phyloP scores from a whole-genome alignment of 164 flowering plant species.

The Piper longum region DNA sequence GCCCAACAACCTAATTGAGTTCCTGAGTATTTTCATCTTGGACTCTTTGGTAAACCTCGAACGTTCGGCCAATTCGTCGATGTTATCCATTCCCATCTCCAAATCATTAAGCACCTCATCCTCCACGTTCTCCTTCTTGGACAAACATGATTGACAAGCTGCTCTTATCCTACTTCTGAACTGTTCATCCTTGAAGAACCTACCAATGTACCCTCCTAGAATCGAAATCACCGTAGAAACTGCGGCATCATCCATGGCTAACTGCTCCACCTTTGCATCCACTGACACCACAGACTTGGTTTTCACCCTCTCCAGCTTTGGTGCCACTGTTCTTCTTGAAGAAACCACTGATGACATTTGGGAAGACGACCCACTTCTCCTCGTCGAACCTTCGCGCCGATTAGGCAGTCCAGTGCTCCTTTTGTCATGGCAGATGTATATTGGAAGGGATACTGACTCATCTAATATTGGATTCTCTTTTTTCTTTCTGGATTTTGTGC shows the following conservation, averaged over 20 bases:
- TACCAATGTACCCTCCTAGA: constrained; percentile 39
- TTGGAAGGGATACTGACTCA: constrained; percentile 24
- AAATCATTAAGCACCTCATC: constrained; percentile 26
- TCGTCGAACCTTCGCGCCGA: constrained; percentile 7
- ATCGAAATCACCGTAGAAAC: constrained; percentile 43
- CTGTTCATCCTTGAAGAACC: constrained; percentile 24
- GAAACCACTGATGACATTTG: constrained; percentile 4
- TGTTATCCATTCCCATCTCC: constrained; percentile 32
- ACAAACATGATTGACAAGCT: constrained; percentile 26
- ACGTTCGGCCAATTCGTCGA: constrained; percentile 26
- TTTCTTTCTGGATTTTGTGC: constrained; percentile 8
- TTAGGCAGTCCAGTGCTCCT: constrained; percentile 16
- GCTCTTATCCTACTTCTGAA: constrained; percentile 25
- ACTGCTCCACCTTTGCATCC: constrained; percentile 15
- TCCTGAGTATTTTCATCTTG: constrained; percentile 17
- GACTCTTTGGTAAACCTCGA: constrained; percentile 15
- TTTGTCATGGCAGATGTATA: constrained; percentile 37
- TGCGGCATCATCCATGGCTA: constrained; percentile 42
- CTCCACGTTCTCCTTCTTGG: constrained; percentile 13
- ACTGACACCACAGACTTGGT: constrained; percentile 6
- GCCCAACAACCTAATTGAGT: constrained; percentile 28
- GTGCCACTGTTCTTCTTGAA: constrained; percentile 11
- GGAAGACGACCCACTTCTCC: constrained; percentile 18
- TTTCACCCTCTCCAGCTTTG: constrained; percentile 15
- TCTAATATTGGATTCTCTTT: constrained; percentile 7